Percentiles rank a stretch among this genome's conserved stretches.
Evolutionary conservation across 164 flowering plant species (phyloP).

Genomic region (Cinnamomum chago): DNA sequence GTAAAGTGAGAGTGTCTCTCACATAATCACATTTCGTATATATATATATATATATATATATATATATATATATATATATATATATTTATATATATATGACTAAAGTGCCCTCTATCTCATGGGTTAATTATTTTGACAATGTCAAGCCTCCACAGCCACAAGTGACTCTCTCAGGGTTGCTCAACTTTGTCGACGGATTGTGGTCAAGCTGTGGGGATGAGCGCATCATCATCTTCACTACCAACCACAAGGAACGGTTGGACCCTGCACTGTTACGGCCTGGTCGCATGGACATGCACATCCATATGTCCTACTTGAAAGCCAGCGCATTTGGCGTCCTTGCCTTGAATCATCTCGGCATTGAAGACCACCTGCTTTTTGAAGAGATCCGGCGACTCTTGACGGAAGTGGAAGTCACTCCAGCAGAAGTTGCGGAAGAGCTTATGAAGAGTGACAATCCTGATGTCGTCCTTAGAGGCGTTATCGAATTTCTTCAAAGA

Average conservation of each 20-base stretch:
- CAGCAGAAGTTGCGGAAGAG: conserved; percentile 59
- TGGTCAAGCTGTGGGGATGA: conserved; percentile 42
- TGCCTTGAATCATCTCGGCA: conserved; percentile 34
- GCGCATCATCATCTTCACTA: conserved; percentile 45
- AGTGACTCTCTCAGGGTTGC: conserved; percentile 41
- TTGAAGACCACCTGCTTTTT: conserved; percentile 26
- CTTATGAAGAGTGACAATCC: conserved; percentile 48
- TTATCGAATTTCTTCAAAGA: conserved; percentile 29
- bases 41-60: too few relatives aligned
- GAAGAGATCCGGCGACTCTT: conserved; percentile 30
- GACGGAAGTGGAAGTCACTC: conserved; percentile 26
- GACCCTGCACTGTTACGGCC: conserved; percentile 47
- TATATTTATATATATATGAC: too few relatives aligned
- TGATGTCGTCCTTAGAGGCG: conserved; percentile 33
- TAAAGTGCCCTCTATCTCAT: too few relatives aligned
- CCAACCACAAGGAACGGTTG: conserved; percentile 38
- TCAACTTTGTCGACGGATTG: conserved; percentile 18
- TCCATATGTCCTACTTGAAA: conserved; percentile 51
- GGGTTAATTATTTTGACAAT: neutral
- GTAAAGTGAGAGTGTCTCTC: too few relatives aligned
- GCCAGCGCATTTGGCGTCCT: conserved; percentile 38
- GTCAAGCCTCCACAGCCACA: neutral
- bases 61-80: too few relatives aligned
- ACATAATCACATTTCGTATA: too few relatives aligned
- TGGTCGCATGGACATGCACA: conserved; percentile 48